Evolutionary conservation across 2,329 filamentous ascomycete species (phyloP).

Genomic region (Massarina eburnea): DNA sequence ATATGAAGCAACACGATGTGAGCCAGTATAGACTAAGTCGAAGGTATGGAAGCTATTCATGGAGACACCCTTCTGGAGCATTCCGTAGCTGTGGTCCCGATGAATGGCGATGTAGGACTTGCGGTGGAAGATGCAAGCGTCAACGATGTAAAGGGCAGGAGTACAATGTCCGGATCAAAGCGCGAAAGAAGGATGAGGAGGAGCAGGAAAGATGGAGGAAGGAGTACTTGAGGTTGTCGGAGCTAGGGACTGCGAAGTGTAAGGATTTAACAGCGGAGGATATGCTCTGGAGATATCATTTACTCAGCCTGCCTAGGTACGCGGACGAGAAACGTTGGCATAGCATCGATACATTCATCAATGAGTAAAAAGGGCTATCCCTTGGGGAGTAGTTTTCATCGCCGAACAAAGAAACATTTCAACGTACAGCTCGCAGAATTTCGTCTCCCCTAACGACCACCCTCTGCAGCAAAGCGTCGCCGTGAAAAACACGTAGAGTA

Average conservation of each 20-base stretch:
- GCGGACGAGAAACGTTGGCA: neutral
- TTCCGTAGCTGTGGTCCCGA: no score
- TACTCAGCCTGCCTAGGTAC: neutral
- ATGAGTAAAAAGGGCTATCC: neutral
- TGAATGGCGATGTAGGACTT: no score
- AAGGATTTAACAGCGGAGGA: neutral
- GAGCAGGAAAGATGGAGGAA: neutral
- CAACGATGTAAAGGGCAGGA: neutral
- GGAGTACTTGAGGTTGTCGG: neutral
- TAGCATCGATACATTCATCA: constrained; percentile 3
- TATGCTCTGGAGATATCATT: neutral
- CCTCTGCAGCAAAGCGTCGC: no score
- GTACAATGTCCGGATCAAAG: neutral
- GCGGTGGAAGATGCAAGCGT: no score
- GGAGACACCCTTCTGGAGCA: neutral
- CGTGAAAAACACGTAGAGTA: no score
- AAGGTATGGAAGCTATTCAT: neutral
- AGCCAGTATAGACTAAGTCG: neutral
- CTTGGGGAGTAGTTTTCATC: no score
- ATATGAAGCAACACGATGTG: neutral
- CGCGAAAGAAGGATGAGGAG: neutral
- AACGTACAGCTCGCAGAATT: no score
- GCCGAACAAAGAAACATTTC: no score
- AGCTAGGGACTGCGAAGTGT: neutral
- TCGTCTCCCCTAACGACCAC: no score